These are phyloP conservation scores for Glycine tomentella DNA, from an alignment of 306 rosid species.

Conservation along the genomic window DNA sequence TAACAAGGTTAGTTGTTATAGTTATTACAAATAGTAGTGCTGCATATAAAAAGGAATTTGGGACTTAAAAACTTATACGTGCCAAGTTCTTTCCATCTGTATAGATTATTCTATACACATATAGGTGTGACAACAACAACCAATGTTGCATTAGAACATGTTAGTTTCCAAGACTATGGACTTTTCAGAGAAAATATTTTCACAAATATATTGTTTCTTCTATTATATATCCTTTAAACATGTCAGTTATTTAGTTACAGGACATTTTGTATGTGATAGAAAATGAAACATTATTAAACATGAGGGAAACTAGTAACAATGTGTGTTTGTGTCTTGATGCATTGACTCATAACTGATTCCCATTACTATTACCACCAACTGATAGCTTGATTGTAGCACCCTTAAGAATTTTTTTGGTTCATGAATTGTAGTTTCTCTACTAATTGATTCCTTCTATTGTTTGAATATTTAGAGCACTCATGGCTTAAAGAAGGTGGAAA, in stretches of 20 bases:
- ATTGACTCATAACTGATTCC: background rate
- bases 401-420: background rate
- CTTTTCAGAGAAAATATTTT: background rate
- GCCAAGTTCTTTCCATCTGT: background rate
- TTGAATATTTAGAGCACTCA: slow-evolving; percentile 74
- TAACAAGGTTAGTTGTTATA: no score
- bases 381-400: slow-evolving; percentile 2
- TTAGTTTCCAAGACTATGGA: background rate
- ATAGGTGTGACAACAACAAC: background rate
- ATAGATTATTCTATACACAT: no score
- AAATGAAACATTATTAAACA: background rate
- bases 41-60: background rate
- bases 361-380: background rate
- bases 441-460: slow-evolving; percentile 45
- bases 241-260: slow-evolving; percentile 18
- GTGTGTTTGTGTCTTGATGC: background rate
- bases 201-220: slow-evolving; percentile 17
- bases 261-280: background rate
- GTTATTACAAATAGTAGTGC: background rate
- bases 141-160: slow-evolving; percentile 10
- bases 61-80: background rate
- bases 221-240: slow-evolving; percentile 1
- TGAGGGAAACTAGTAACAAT: background rate
- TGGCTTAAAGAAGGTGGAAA: slow-evolving; percentile 92
- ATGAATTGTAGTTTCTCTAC: slow-evolving; percentile 17